phyloP scores from a whole-genome alignment of 2,329 filamentous ascomycete genomes.

The Setomelanomma holmii region DNA sequence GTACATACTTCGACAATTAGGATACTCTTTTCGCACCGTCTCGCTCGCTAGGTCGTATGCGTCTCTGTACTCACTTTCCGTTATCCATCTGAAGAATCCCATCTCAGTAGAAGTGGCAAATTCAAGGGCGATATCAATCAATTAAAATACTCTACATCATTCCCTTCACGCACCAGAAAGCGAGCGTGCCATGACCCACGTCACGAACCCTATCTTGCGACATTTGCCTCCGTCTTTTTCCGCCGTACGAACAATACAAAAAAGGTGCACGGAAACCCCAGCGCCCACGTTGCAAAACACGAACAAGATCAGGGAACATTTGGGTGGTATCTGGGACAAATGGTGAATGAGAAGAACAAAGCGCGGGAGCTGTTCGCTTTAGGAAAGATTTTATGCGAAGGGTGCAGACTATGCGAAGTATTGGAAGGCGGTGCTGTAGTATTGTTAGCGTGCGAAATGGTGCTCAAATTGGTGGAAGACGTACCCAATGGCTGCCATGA shows the following conservation, averaged over 20 bases:
- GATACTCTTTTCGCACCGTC: too few relatives aligned
- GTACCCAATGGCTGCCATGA: conserved; percentile 89
- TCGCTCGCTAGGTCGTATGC: too few relatives aligned
- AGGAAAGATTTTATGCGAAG: background rate
- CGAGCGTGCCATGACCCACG: conserved; percentile 19
- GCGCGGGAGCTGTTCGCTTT: too few relatives aligned
- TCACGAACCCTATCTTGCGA: conserved; percentile 9
- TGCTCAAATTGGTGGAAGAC: conserved; percentile 50
- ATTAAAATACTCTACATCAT: conserved; percentile 33
- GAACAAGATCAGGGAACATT: conserved; percentile 9
- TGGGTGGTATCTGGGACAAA: conserved; percentile 24
- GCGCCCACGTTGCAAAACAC: conserved; percentile 17
- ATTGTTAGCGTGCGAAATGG: conserved; percentile 20
- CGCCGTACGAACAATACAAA: conserved; percentile 10
- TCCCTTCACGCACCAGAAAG: conserved; percentile 13
- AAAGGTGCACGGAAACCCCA: conserved; percentile 13
- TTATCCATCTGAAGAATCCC: too few relatives aligned
- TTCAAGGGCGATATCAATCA: conserved; percentile 13
- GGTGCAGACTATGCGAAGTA: conserved; percentile 29
- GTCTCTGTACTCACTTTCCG: too few relatives aligned
- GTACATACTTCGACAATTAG: too few relatives aligned
- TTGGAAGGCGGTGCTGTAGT: conserved; percentile 35
- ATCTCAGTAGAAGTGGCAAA: background rate
- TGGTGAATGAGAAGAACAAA: conserved; percentile 1
- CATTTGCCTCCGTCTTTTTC: conserved; percentile 13